phyloP scores from a whole-genome alignment of 2,329 filamentous ascomycete genomes.

The Ophioceras dolichostomum region DNA sequence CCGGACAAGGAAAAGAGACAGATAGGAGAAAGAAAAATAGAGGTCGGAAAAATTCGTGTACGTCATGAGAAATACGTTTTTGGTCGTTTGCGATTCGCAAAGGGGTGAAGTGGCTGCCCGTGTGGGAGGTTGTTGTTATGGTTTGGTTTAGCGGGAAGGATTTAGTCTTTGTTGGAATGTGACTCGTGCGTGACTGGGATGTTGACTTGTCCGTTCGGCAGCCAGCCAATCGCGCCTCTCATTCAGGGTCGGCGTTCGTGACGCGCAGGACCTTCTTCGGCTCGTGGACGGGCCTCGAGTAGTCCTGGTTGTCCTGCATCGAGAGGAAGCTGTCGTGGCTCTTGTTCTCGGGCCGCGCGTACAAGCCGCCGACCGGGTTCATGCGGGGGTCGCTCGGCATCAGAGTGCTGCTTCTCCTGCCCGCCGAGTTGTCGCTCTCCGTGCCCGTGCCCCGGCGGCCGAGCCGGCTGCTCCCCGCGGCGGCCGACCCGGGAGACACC shows the following conservation, averaged over 20 bases:
- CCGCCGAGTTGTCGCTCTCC: conserved; percentile 16
- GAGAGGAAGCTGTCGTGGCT: conserved; percentile 53
- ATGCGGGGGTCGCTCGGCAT: conserved; percentile 51
- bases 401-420: conserved; percentile 34
- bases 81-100: too few species aligned
- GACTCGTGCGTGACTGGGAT: too few species aligned
- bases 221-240: not conserved
- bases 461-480: conserved; percentile 13
- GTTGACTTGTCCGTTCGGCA: conserved; percentile 12
- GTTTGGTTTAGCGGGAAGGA: not conserved
- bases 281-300: conserved; percentile 42
- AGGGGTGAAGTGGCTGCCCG: too few species aligned
- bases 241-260: conserved; percentile 48
- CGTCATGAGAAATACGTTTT: conserved; percentile 17
- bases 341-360: conserved; percentile 38
- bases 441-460: conserved; percentile 2
- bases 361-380: conserved; percentile 47
- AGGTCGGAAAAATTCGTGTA: conserved; percentile 16
- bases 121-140: not conserved
- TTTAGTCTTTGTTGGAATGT: too few species aligned
- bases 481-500: conserved; percentile 26
- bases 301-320: conserved; percentile 52
- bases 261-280: conserved; percentile 44
- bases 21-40: conserved; percentile 4
- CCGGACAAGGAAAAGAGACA: conserved; percentile 2